Evolutionary conservation across 164 flowering plant species (phyloP).

Genomic region (Euptelea pleiosperma): DNA sequence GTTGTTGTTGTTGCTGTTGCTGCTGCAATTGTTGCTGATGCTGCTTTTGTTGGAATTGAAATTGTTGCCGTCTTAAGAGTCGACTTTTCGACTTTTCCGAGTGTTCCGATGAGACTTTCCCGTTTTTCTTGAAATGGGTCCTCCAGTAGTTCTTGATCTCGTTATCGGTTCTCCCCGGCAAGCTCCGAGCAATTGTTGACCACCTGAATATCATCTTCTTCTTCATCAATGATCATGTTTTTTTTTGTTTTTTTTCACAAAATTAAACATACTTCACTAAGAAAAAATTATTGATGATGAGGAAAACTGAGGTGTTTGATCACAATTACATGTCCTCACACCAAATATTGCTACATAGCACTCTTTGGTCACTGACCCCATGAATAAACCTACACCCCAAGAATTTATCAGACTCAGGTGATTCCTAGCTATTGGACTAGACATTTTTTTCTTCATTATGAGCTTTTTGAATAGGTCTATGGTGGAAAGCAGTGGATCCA

Average conservation of each 20-base stretch:
- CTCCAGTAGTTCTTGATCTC: slow-evolving; percentile 88
- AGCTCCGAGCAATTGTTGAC: slow-evolving; percentile 72
- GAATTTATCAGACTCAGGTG: too few species aligned
- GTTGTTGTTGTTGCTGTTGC: slow-evolving; percentile 20
- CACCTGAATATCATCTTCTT: slow-evolving; percentile 34
- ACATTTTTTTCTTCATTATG: too few species aligned
- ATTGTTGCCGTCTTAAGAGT: slow-evolving; percentile 45
- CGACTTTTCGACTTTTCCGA: slow-evolving; percentile 41
- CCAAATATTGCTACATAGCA: too few species aligned
- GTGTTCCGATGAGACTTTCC: slow-evolving; percentile 28
- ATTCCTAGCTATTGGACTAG: too few species aligned
- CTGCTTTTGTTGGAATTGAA: slow-evolving; percentile 46
- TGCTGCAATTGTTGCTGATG: slow-evolving; percentile 29
- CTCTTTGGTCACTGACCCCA: too few species aligned
- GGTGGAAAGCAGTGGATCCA: too few species aligned
- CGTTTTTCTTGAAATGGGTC: slow-evolving; percentile 73
- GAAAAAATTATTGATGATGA: too few species aligned
- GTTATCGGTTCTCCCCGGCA: slow-evolving; percentile 78
- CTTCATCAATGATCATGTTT: not conserved
- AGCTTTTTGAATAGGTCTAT: too few species aligned
- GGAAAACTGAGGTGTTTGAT: too few species aligned
- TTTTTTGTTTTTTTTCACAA: not conserved
- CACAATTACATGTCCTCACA: too few species aligned
- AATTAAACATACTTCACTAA: too few species aligned
- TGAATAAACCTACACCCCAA: too few species aligned